Evolutionary conservation across 768 basidiomycete species (phyloP).

Genomic region (Mycena galopus): DNA sequence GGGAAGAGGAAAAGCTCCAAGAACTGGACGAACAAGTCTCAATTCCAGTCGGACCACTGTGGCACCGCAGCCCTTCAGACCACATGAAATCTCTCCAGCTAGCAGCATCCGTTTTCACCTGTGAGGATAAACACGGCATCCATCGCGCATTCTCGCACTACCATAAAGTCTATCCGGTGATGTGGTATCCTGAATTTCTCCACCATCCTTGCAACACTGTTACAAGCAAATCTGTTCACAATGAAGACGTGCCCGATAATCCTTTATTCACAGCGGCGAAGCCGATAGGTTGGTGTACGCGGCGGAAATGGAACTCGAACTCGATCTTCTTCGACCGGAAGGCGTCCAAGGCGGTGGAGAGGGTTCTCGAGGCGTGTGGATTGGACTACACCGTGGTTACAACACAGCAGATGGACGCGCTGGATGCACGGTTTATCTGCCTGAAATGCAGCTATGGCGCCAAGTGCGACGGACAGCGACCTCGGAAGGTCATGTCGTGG

Average conservation of each 20-base stretch:
- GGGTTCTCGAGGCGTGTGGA: slow-evolving; percentile 48
- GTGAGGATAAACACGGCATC: slow-evolving; percentile 27
- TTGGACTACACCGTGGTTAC: slow-evolving; percentile 42
- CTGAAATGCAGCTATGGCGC: slow-evolving; percentile 51
- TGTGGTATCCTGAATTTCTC: slow-evolving; percentile 53
- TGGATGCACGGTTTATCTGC: slow-evolving; percentile 50
- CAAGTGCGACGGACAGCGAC: slow-evolving; percentile 49
- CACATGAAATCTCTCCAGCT: slow-evolving; percentile 21
- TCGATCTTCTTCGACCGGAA: slow-evolving; percentile 46
- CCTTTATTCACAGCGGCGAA: slow-evolving; percentile 28
- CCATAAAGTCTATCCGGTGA: slow-evolving; percentile 29
- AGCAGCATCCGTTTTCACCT: slow-evolving; percentile 48
- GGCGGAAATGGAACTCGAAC: slow-evolving; percentile 41
- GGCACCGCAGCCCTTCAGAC: not conserved
- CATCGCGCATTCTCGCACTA: slow-evolving; percentile 12
- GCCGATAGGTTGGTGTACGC: slow-evolving; percentile 23
- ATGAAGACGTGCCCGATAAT: slow-evolving; percentile 25
- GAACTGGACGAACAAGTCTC: not conserved
- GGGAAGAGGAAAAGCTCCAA: slow-evolving; percentile 15
- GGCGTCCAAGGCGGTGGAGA: slow-evolving; percentile 45
- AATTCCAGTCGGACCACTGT: not conserved
- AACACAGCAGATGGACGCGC: slow-evolving; percentile 44
- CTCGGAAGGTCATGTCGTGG: slow-evolving; percentile 47
- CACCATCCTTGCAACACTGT: slow-evolving; percentile 49
- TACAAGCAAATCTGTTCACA: slow-evolving; percentile 5